Evolutionary conservation across 306 rosid genomes (phyloP), one percentile per base, ranked within the genome.

Genomic region (Lotus japonicus): DNA sequence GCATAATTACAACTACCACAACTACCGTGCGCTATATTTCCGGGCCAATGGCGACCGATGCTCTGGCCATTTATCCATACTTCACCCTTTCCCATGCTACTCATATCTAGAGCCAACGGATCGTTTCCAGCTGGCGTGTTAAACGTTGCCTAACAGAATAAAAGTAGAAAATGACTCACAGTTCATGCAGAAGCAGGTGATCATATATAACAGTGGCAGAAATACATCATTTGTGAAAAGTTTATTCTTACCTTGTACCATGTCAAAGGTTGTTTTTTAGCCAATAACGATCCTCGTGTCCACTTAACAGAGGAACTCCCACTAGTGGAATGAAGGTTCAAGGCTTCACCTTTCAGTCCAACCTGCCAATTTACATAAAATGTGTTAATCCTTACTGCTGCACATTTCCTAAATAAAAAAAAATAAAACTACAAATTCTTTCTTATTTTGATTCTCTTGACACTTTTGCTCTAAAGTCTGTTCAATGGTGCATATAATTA

Each of bases 31-130:
- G 97, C 96, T 26, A 7, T 81, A 44, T 78, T 38, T 64, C 54
- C 80, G 1, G 95, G 85, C 97, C 98, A 92, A 77, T 90, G 91
- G 66, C 98, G 84, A 64, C 97, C 97, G 13, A 92, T 74, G 79
- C 81, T 90, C 51, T 79, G 80, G 59, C 97, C 98, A 11, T 92
- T 92, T 64, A 92, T 74, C 98, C 98, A 92, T 31, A 86, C 67
- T 78, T 88, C 85, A 66, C 95, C 98, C 74, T 89, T 92, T 52
- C 92, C 92, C 98, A 92, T 87, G 68, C 88, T 74, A 4, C 77
- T 48, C 94, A 90, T 68, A 77, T 92, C 98, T 78, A 92, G 78
- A 49, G 96, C 97, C 85, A 92, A 73, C 8, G 98, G 94, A 14
- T 86, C 92, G 10, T 80, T 79, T 23, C 97, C 97, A 31, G 57